Conservation (phyloP, 78 protist genomes). For the Diacronema lutheri region DNA sequence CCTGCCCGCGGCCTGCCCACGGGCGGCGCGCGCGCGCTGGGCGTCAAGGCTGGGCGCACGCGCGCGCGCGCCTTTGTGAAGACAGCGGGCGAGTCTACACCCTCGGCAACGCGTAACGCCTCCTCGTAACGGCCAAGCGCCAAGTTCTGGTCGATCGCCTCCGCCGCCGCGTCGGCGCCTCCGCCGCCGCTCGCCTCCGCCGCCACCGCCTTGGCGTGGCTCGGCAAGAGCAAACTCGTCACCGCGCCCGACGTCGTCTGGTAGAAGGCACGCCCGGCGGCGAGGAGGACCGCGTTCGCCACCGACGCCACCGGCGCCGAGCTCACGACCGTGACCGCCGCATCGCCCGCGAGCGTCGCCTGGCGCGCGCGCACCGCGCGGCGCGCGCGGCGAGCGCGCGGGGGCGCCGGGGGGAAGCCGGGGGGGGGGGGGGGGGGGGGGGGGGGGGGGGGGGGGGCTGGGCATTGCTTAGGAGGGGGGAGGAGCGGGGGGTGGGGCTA, state of each 20-base stretch:
- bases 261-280: constrained; percentile 16
- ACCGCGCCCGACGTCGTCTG: neutral
- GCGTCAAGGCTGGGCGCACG: too few species aligned
- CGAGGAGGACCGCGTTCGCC: neutral
- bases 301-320: neutral
- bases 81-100: neutral
- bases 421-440: too few species aligned
- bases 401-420: too few species aligned
- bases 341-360: neutral
- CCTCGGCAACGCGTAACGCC: constrained; percentile 43
- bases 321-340: neutral
- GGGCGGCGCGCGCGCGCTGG: too few species aligned
- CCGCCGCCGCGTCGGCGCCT: neutral
- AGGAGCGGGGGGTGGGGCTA: too few species aligned
- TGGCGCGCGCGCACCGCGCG: too few species aligned
- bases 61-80: too few species aligned
- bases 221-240: neutral
- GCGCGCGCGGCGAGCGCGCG: too few species aligned
- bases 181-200: neutral
- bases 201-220: neutral
- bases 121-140: neutral
- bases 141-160: neutral
- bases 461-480: too few species aligned
- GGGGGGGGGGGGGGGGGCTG: too few species aligned
- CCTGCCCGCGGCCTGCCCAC: too few species aligned